phyloP scores from a whole-genome alignment of 2,329 filamentous ascomycete genomes.

The Chaetomiaceae sp. region DNA sequence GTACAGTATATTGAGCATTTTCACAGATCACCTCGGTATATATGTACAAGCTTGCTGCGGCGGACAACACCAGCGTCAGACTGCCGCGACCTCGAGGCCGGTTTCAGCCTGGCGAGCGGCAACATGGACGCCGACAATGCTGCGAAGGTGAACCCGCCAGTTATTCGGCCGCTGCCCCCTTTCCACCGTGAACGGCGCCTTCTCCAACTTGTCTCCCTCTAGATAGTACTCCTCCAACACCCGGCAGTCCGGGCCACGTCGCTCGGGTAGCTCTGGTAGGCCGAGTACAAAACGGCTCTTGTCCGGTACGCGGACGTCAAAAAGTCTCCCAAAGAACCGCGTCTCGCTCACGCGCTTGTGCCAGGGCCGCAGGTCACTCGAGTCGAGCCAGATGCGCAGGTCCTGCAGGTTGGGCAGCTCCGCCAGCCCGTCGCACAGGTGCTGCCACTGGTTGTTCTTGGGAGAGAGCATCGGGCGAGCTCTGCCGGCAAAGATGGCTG shows the following conservation, averaged over 20 bases:
- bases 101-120: neutral
- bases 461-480: constrained; percentile 14
- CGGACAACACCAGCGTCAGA: too few species aligned
- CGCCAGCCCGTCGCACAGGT: constrained; percentile 25
- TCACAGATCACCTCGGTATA: too few species aligned
- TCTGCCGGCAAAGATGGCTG: constrained; percentile 15
- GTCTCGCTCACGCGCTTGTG: constrained; percentile 30
- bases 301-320: constrained; percentile 17
- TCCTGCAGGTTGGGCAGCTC: constrained; percentile 21
- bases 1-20: neutral
- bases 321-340: constrained; percentile 26
- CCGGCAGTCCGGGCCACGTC: constrained; percentile 3
- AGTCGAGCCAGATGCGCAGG: constrained; percentile 31
- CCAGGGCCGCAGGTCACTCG: constrained; percentile 31
- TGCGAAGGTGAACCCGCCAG: constrained; percentile 25
- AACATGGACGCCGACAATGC: neutral
- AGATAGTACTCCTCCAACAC: constrained; percentile 21
- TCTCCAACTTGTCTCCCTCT: constrained; percentile 13
- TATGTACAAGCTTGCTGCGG: too few species aligned
- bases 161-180: constrained; percentile 28
- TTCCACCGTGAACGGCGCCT: constrained; percentile 22
- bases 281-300: constrained; percentile 22
- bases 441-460: constrained; percentile 29
- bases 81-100: too few species aligned
- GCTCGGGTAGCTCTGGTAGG: constrained; percentile 24